phyloP scores from a whole-genome alignment of 495 filamentous ascomycete genomes.

The Darksidea phi region DNA sequence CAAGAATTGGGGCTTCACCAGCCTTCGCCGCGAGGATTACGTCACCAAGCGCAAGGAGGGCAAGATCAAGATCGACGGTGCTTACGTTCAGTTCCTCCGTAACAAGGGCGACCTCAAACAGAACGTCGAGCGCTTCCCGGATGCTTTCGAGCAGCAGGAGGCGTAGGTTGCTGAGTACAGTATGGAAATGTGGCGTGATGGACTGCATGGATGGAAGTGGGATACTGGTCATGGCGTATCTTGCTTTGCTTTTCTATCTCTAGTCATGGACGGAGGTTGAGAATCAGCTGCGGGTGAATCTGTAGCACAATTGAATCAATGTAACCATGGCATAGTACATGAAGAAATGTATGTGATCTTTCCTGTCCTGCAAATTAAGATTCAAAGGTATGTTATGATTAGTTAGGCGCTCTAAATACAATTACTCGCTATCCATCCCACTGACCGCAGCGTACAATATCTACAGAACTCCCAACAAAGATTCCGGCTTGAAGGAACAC shows the following conservation, averaged over 20 bases:
- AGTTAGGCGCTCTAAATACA: too few species aligned
- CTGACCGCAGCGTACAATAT: too few species aligned
- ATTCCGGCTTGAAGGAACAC: too few species aligned
- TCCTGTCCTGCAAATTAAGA: too few species aligned
- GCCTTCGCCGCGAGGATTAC: constrained; percentile 95
- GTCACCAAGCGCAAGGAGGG: constrained; percentile 85
- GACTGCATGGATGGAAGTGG: constrained; percentile 9
- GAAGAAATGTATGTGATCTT: background rate
- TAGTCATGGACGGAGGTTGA: constrained; percentile 23
- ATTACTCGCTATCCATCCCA: too few species aligned
- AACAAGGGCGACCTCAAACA: constrained; percentile 80
- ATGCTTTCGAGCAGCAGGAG: constrained; percentile 63
- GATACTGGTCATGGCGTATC: constrained; percentile 33
- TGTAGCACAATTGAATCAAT: constrained; percentile 10
- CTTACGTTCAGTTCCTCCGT: constrained; percentile 96
- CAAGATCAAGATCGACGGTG: constrained; percentile 89
- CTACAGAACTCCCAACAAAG: too few species aligned
- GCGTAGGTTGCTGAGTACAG: constrained; percentile 30
- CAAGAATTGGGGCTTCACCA: constrained; percentile 99
- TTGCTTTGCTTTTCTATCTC: constrained; percentile 17
- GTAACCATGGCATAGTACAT: constrained; percentile 19
- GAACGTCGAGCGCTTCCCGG: constrained; percentile 91
- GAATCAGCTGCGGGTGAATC: background rate
- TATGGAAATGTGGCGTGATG: constrained; percentile 1
- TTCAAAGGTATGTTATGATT: too few species aligned